Base-by-base conservation (phyloP, 257 asterid species). In the Scutellaria baicalensis region DNA sequence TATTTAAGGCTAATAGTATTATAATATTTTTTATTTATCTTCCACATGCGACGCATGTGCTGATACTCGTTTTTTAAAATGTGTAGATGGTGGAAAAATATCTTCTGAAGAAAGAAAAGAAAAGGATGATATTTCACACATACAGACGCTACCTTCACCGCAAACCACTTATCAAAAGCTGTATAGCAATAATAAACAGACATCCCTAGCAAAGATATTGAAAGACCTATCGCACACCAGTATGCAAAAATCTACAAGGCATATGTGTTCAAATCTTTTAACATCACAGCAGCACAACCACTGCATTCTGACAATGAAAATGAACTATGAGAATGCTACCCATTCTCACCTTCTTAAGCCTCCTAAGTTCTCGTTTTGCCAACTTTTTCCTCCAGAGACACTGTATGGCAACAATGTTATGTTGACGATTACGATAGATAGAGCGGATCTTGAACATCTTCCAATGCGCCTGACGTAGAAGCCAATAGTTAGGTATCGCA, bases 371-470 rank as follows among this genome's bases (percentile, higher is more conserved):
- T 81, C 92, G 81, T 82, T 83, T 88, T 9, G 99, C 97, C 87
- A 91, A 68, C 79, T 91, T 94, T 68, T 63, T 95, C 86, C 97
- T 85, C 99, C 99, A 94, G 75, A 82, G 86, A 79, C 97, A 89
- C 82, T 94, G 99, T 70, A 94, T 88, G 23, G 95, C 85, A 68
- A 94, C 78, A 78, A 91, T 88, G 47, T 86, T 79, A 63, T 91
- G 81, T 72, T 86, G 99, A 21, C 97, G 93, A 78, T 84, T 80
- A 77, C 73, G 85, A 78, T 80, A 94, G 62, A 88, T 75, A 23
- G 84, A 83, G 45, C 89, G 96, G 71, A 86, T 64, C 86, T 84
- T 88, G 84, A 81, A 80, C 97, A 86, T 88, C 82, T 95, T 84
- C 99, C 99, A 94, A 70, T 74, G 75, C 65, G 97, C 95, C 99